phyloP scores from a whole-genome alignment of 1,284 basidiomycete species.

The Moesziomyces globuligerus region DNA sequence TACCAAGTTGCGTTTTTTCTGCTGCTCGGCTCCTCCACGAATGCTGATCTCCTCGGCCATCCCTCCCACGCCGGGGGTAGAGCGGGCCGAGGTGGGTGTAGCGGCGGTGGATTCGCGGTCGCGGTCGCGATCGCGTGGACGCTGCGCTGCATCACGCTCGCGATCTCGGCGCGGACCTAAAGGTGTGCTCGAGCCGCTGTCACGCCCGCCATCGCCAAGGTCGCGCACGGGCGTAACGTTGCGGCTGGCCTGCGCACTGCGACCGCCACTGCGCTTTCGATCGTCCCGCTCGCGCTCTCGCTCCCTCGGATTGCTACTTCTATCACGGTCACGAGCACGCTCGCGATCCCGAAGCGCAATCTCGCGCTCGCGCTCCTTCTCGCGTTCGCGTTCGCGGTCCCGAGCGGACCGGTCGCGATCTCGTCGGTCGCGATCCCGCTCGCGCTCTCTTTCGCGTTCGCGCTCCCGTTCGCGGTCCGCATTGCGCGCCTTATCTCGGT shows the following conservation, averaged over 20 bases:
- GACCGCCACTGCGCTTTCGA: slow-evolving; percentile 5
- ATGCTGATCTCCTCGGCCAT: slow-evolving; percentile 21
- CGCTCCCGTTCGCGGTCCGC: slow-evolving; percentile 26
- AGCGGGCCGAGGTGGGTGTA: slow-evolving; percentile 16
- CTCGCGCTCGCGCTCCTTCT: slow-evolving; percentile 1
- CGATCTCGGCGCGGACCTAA: slow-evolving; percentile 14
- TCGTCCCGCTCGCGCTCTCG: slow-evolving; percentile 13
- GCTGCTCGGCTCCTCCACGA: slow-evolving; percentile 26
- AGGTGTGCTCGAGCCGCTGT: slow-evolving; percentile 19
- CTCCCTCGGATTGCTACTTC: slow-evolving; percentile 1
- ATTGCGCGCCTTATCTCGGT: slow-evolving; percentile 25
- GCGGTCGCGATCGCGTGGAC: slow-evolving; percentile 5
- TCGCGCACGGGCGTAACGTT: slow-evolving; percentile 30
- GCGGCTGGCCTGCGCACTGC: slow-evolving; percentile 29
- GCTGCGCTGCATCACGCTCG: slow-evolving; percentile 26
- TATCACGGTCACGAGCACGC: slow-evolving; percentile 12
- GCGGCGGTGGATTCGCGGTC: slow-evolving; percentile 16
- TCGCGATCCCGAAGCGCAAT: slow-evolving; percentile 4
- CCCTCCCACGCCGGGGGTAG: slow-evolving; percentile 10
- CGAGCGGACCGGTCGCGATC: slow-evolving; percentile 23
- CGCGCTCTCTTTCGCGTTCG: slow-evolving; percentile 16
- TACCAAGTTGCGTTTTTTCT: slow-evolving; percentile 29
- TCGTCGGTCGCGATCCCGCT: slow-evolving; percentile 19
- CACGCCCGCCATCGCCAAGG: slow-evolving; percentile 6
- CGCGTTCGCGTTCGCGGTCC: slow-evolving; percentile 26